These are phyloP conservation scores for Apiospora malaysiana DNA, from an alignment of 2,329 filamentous ascomycete species.

Conservation along the genomic window DNA sequence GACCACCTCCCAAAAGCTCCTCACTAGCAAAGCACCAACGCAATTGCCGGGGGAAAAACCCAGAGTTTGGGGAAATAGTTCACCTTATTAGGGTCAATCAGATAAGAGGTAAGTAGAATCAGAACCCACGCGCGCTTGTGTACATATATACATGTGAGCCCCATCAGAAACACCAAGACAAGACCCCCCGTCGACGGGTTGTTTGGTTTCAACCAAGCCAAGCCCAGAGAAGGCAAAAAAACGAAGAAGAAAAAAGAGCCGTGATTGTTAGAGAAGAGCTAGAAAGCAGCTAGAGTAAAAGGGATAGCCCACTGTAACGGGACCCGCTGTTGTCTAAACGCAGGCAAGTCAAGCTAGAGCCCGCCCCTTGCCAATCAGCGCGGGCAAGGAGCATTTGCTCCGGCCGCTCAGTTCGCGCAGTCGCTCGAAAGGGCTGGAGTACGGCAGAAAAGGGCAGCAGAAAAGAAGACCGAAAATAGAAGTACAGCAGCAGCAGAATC, in stretches of 20 bases:
- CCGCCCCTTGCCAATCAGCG: constrained; percentile 27
- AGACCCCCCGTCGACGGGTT: neutral
- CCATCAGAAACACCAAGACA: neutral
- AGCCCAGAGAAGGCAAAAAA: neutral
- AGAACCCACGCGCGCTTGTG: neutral
- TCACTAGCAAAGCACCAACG: neutral
- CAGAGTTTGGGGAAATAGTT: neutral
- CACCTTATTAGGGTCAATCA: no score
- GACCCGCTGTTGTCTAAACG: neutral
- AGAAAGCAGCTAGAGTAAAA: neutral
- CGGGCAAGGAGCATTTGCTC: constrained; percentile 17
- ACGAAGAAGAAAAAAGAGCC: neutral
- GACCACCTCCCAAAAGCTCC: neutral
- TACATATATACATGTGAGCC: neutral
- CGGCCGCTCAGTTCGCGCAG: constrained; percentile 5
- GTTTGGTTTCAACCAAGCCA: neutral
- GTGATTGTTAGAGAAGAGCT: neutral
- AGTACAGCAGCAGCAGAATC: constrained; percentile 6
- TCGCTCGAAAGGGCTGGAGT: neutral
- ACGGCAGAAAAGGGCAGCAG: neutral
- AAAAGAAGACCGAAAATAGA: neutral
- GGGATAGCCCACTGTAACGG: neutral
- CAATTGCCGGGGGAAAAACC: neutral
- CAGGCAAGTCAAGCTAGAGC: neutral
- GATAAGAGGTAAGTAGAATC: neutral